phyloP scores from a whole-genome alignment of 1,284 basidiomycete species.

The Amylostereum areolatum region DNA sequence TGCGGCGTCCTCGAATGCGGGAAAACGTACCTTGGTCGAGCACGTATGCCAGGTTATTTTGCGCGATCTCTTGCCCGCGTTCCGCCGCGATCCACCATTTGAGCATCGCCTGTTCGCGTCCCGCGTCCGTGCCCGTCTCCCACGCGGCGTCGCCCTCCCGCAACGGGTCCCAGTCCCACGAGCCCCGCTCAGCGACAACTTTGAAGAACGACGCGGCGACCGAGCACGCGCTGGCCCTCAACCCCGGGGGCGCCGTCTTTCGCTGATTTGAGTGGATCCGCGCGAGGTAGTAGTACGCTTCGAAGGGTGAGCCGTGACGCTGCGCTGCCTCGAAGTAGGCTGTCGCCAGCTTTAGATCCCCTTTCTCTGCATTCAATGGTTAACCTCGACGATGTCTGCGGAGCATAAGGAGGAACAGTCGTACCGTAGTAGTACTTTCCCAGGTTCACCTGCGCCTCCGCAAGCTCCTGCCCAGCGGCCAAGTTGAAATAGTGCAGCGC shows the following conservation, averaged over 20 bases:
- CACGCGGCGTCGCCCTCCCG: conserved; percentile 80
- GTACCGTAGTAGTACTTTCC: conserved; percentile 80
- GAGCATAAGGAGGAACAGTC: conserved; percentile 18
- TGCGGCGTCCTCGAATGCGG: neutral
- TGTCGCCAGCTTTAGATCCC: conserved; percentile 58
- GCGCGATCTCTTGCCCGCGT: conserved; percentile 86
- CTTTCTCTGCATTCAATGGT: conserved; percentile 39
- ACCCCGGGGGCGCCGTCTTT: conserved; percentile 35
- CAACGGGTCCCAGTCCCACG: conserved; percentile 84
- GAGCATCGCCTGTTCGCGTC: conserved; percentile 73
- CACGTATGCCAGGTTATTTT: conserved; percentile 93
- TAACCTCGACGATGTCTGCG: neutral
- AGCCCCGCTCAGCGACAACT: conserved; percentile 80
- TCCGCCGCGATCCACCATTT: conserved; percentile 95
- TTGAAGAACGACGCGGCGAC: conserved; percentile 89
- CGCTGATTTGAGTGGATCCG: conserved; percentile 66
- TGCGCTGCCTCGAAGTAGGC: conserved; percentile 79
- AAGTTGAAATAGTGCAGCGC: conserved; percentile 66
- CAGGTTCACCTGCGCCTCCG: conserved; percentile 88
- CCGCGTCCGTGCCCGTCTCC: conserved; percentile 63
- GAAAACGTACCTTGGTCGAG: conserved; percentile 74
- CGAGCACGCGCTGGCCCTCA: conserved; percentile 65
- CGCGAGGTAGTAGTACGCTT: conserved; percentile 89
- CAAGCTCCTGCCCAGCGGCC: conserved; percentile 82
- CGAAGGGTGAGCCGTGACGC: conserved; percentile 82